Percentiles rank a stretch among this genome's conserved stretches.
phyloP scores from a whole-genome alignment of 148 eudicot species.

The Vaccinium macrocarpon region DNA sequence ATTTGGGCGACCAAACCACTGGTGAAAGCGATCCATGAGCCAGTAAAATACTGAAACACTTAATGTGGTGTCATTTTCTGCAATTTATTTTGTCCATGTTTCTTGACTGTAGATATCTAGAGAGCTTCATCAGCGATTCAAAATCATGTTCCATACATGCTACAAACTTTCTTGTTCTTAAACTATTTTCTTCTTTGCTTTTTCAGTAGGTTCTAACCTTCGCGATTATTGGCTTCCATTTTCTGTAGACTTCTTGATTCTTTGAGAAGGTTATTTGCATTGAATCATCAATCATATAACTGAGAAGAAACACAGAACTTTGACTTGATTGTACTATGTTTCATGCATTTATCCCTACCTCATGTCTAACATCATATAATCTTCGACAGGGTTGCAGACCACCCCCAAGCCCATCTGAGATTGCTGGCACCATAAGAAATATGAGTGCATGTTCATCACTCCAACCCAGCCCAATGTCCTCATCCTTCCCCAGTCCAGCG shows the following conservation, averaged over 20 bases:
- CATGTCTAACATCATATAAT: background rate
- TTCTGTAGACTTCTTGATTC: background rate
- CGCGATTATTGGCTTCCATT: too few relatives aligned
- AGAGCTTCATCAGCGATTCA: background rate
- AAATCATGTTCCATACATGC: background rate
- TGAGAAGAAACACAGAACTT: background rate
- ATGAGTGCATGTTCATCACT: slow-evolving; percentile 66
- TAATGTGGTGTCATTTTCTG: background rate
- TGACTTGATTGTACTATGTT: background rate
- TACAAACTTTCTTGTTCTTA: background rate
- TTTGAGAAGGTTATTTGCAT: background rate
- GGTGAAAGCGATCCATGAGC: background rate
- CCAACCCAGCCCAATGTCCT: slow-evolving; percentile 84
- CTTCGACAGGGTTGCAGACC: slow-evolving; percentile 74
- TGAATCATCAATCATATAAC: background rate
- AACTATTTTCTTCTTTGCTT: background rate
- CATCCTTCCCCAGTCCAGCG: slow-evolving; percentile 79
- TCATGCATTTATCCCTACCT: background rate
- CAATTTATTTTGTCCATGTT: background rate
- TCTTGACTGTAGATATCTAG: background rate
- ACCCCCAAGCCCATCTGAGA: slow-evolving; percentile 44
- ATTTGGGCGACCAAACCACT: background rate
- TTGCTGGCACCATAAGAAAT: slow-evolving; percentile 49
- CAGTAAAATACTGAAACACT: too few relatives aligned
- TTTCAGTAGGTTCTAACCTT: background rate